Percentiles rank a stretch among this genome's conserved stretches.
phyloP scores from a whole-genome alignment of 768 basidiomycete genomes.

The Arthromyces matolae region DNA sequence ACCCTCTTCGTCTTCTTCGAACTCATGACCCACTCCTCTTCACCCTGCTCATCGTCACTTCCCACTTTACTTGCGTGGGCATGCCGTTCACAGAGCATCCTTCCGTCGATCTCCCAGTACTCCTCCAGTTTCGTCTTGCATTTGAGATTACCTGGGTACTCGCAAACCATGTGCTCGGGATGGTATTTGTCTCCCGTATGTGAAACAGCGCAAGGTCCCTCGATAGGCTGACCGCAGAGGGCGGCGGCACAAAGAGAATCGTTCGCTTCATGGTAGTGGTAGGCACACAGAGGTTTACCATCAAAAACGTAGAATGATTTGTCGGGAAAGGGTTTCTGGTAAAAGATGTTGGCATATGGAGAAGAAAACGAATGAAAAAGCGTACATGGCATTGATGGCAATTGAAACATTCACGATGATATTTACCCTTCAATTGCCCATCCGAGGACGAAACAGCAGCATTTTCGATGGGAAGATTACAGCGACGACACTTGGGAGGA shows the following conservation, averaged over 20 bases:
- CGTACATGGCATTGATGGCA: conserved; percentile 76
- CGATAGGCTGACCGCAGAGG: conserved; percentile 83
- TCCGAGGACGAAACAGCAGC: conserved; percentile 89
- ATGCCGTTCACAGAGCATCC: conserved; percentile 86
- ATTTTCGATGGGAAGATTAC: conserved; percentile 82
- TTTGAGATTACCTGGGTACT: conserved; percentile 47
- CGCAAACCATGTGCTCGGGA: conserved; percentile 85
- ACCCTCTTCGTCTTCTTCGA: conserved; percentile 69
- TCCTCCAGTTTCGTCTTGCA: conserved; percentile 64
- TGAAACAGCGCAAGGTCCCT: conserved; percentile 89
- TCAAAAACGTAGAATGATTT: conserved; percentile 89
- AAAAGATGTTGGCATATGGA: background rate
- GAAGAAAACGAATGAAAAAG: conserved; percentile 1
- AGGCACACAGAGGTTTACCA: conserved; percentile 86
- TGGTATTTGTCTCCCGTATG: conserved; percentile 81
- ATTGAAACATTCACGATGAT: conserved; percentile 88
- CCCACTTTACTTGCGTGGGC: conserved; percentile 35
- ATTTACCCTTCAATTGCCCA: conserved; percentile 94
- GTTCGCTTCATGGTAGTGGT: conserved; percentile 92
- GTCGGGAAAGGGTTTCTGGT: conserved; percentile 84
- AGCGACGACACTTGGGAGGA: conserved; percentile 66
- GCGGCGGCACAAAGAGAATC: conserved; percentile 80
- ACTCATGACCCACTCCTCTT: conserved; percentile 32
- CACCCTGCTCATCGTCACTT: conserved; percentile 24
- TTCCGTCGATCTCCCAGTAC: conserved; percentile 86